Percentiles rank a stretch among this genome's conserved stretches.
Evolutionary conservation across 140 eudicot species (phyloP).

Genomic region (Oenanthe javanica): DNA sequence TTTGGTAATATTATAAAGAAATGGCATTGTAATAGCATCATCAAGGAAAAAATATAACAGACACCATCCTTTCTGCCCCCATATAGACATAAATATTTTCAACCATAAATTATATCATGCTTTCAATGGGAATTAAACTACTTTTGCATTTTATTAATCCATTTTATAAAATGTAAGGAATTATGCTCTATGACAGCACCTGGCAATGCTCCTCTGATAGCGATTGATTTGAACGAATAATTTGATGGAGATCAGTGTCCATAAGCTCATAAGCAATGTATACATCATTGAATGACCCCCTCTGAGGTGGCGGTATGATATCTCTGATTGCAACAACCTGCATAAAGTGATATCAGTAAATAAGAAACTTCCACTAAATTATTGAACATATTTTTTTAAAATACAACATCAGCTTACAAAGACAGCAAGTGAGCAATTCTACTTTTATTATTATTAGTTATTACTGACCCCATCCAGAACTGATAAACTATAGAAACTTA

Average conservation of each 20-base stretch:
- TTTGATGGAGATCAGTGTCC: constrained; percentile 75
- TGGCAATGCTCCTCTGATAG: constrained; percentile 70
- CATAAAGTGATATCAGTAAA: constrained; percentile 1
- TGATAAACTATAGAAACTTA: background rate
- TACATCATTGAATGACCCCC: constrained; percentile 48
- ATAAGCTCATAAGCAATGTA: constrained; percentile 61
- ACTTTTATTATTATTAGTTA: background rate
- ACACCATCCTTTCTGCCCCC: background rate
- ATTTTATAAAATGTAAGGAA: background rate
- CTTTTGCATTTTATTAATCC: background rate
- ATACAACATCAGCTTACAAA: background rate
- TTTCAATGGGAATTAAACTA: background rate
- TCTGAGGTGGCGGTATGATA: constrained; percentile 60
- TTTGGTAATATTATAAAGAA: background rate
- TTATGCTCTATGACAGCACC: constrained; percentile 19
- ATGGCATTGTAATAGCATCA: background rate
- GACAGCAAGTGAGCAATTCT: background rate
- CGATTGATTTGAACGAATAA: constrained; percentile 56
- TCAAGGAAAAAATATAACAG: background rate
- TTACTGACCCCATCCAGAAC: background rate
- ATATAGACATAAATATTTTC: background rate
- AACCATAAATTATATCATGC: background rate
- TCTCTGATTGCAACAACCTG: constrained; percentile 57
- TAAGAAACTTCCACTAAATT: constrained; percentile 1
- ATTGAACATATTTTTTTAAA: background rate